Conservation (phyloP, 192 early-diverging fungal genomes). For the Podila epigama region DNA sequence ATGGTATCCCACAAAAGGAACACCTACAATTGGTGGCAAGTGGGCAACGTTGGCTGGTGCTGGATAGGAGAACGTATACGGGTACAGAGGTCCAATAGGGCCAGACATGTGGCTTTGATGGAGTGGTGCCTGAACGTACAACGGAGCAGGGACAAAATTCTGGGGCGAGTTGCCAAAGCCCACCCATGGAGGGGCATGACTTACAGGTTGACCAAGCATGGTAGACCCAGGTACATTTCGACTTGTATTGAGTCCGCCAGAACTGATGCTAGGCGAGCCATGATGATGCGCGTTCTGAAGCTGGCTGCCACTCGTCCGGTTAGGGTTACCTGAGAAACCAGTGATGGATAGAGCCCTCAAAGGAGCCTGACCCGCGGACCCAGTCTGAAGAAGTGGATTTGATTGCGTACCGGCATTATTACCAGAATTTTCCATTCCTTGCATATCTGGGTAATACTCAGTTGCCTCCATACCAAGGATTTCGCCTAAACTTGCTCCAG, state of each 20-base stretch:
- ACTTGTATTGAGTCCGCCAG: neutral
- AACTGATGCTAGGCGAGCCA: neutral
- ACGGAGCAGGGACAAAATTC: too few relatives aligned
- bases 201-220: neutral
- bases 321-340: too few relatives aligned
- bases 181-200: neutral
- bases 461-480: neutral
- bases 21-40: neutral
- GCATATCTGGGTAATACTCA: neutral
- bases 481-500: neutral
- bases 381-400: slow-evolving; percentile 6
- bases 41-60: slow-evolving; percentile 15
- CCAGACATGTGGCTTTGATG: slow-evolving; percentile 6
- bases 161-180: neutral
- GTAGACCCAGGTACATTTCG: neutral
- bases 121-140: slow-evolving; percentile 1
- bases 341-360: neutral
- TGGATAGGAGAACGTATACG: slow-evolving; percentile 15
- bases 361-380: neutral
- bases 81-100: slow-evolving; percentile 8
- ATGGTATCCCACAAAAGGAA: slow-evolving; percentile 18
- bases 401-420: slow-evolving; percentile 2
- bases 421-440: neutral
- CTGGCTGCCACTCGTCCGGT: neutral
- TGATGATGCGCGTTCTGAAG: neutral